Conservation (phyloP, 2,329 filamentous ascomycete species). For the Alternaria novae-zelandiae region DNA sequence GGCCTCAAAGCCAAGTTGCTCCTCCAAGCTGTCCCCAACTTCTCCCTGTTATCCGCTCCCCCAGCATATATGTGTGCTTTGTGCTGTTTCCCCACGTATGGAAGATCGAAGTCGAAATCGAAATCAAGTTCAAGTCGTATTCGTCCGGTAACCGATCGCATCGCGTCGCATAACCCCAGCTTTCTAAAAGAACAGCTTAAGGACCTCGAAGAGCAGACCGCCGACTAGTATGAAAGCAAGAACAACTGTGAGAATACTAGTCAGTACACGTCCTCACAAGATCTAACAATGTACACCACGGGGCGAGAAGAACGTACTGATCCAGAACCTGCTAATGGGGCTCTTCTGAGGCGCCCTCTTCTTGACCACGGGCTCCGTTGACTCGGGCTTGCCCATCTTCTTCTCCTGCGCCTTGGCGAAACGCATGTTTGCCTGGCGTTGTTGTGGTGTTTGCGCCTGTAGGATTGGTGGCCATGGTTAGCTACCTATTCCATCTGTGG, state of each 20-base stretch:
- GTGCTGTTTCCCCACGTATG: not conserved
- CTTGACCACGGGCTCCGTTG: slow-evolving; percentile 54
- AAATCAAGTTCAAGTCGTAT: not conserved
- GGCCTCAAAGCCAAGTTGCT: not conserved
- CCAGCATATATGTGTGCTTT: not conserved
- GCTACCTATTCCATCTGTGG: not conserved
- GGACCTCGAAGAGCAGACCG: slow-evolving; percentile 64
- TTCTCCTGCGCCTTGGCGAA: slow-evolving; percentile 76
- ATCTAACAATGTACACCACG: not conserved
- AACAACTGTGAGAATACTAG: slow-evolving; percentile 53
- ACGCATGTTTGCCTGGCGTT: slow-evolving; percentile 80
- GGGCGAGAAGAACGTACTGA: slow-evolving; percentile 58
- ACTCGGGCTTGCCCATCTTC: slow-evolving; percentile 72
- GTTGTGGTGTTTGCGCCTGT: slow-evolving; percentile 83
- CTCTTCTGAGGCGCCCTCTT: slow-evolving; percentile 55
- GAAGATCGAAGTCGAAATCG: not conserved
- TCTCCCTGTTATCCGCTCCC: not conserved
- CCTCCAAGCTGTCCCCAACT: not conserved
- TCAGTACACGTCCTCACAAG: not conserved
- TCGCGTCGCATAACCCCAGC: not conserved
- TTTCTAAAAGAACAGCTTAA: slow-evolving; percentile 55
- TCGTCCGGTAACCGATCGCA: not conserved
- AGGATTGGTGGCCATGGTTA: not conserved
- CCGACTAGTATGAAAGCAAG: slow-evolving; percentile 69
- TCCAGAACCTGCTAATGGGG: slow-evolving; percentile 63